A percentile compares a stretch with the other conserved stretches of the same genome.
Evolutionary conservation across 1,284 basidiomycete species (phyloP).

Genomic region (Heimioporus punctisporus): DNA sequence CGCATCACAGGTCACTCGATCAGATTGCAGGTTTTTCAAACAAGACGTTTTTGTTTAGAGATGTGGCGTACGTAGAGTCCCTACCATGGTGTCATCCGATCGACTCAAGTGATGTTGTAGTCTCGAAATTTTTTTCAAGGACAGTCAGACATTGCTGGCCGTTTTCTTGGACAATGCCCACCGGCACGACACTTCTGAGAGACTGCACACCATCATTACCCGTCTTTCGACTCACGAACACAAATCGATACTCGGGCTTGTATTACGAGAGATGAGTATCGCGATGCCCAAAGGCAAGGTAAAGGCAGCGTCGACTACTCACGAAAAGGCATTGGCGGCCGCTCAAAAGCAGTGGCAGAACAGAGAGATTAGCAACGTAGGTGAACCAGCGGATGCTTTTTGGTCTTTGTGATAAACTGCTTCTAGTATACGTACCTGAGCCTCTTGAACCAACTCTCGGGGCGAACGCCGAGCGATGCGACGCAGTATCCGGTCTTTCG

Average conservation of each 20-base stretch:
- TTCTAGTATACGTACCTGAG: conserved; percentile 84
- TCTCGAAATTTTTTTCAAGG: conserved; percentile 90
- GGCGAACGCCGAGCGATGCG: conserved; percentile 91
- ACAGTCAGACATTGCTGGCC: conserved; percentile 81
- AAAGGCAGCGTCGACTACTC: conserved; percentile 35
- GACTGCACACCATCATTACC: conserved; percentile 52
- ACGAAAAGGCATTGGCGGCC: conserved; percentile 62
- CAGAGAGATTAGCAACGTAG: conserved; percentile 87
- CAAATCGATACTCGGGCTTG: conserved; percentile 22
- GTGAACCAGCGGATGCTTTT: too few relatives aligned
- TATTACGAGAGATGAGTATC: conserved; percentile 31
- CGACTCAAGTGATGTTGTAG: conserved; percentile 38
- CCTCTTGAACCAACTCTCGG: conserved; percentile 88
- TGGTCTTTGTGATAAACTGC: too few relatives aligned
- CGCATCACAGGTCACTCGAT: conserved; percentile 66
- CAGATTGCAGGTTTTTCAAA: conserved; percentile 82
- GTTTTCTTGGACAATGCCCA: conserved; percentile 76
- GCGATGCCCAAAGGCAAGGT: conserved; percentile 40
- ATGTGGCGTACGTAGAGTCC: conserved; percentile 72
- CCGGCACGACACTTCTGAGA: conserved; percentile 65
- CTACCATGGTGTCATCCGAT: conserved; percentile 1
- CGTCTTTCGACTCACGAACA: conserved; percentile 33
- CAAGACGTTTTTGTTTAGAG: conserved; percentile 87
- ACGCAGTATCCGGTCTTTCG: conserved; percentile 97
- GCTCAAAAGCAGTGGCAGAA: conserved; percentile 85